phyloP scores from a whole-genome alignment of 768 basidiomycete genomes.

The Collybiopsis luxurians region DNA sequence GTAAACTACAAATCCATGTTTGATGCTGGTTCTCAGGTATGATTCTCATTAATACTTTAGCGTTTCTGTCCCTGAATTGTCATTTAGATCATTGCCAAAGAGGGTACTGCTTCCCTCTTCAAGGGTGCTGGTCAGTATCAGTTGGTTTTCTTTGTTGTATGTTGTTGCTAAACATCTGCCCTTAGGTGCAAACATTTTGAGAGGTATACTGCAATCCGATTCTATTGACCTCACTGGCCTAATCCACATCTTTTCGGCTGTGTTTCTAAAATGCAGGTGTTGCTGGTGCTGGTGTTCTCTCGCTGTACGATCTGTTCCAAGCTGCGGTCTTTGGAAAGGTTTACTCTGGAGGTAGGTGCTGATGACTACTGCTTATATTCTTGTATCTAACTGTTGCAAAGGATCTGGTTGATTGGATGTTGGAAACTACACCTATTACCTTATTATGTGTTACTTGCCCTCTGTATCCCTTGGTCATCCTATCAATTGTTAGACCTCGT shows the following conservation, averaged over 20 bases:
- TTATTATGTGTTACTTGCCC: too few species aligned
- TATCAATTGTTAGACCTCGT: too few species aligned
- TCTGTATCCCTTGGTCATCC: too few species aligned
- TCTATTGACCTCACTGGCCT: neutral
- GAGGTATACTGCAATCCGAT: neutral
- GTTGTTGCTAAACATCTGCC: neutral
- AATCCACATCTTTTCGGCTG: too few species aligned
- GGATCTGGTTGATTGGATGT: conserved; percentile 4
- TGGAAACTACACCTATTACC: neutral
- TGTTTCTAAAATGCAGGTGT: conserved; percentile 25
- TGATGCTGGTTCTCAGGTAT: conserved; percentile 84
- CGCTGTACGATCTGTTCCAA: conserved; percentile 70
- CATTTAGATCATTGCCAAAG: conserved; percentile 79
- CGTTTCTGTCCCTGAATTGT: neutral
- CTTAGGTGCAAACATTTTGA: conserved; percentile 1
- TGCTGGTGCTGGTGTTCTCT: conserved; percentile 50
- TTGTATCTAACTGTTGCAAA: neutral
- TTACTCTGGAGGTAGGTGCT: conserved; percentile 43
- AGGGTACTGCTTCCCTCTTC: conserved; percentile 94
- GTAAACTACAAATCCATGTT: conserved; percentile 99
- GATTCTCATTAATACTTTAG: neutral
- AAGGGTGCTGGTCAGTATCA: conserved; percentile 94
- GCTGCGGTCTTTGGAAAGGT: conserved; percentile 54
- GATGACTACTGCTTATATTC: conserved; percentile 1
- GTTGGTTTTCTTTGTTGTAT: conserved; percentile 45